Evolutionary conservation across 768 basidiomycete species (phyloP), one percentile per base, ranked within the genome.

Genomic region (Leucosporidium creatinivorum): DNA sequence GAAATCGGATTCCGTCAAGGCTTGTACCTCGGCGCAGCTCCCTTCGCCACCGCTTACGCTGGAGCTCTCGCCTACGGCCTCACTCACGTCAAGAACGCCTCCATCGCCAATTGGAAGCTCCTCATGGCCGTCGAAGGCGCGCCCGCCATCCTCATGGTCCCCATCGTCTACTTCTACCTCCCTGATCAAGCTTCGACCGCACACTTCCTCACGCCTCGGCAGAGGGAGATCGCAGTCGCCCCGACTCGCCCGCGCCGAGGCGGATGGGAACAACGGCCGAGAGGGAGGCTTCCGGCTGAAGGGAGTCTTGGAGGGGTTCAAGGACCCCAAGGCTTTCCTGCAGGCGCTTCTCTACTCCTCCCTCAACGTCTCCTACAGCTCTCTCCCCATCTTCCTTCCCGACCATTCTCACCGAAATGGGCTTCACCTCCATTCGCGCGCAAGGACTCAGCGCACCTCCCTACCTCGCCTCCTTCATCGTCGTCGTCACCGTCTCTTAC

Each of bases 391-490:
- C 30, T 67, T 67, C 61, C 50, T 67, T n/a, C 12, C 66, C 61
- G 0, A 66, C 65, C 17, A 58, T 66, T 36, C 30, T 51, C 18
- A 28, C 33, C 19, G 66, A 67, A 23, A 67, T 67, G 66, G 66
- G 66, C 15, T 67, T 58, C 66, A 51, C 61, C 49, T 62, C 61
- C 10, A 31, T 67, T 51, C 58, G 51, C n/a, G 61, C 66, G 0
- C 66, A 67, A 49, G 66, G 66, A 2, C 61, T 67, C 17, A 58
- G 60, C 12, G 66, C 66, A 1, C 66, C 66, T 21, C 66, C 66
- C 1, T 62, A 67, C 39, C 61, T 67, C 36, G 66, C 61, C 28
- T 19, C 56, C 28, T 62, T 67, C 61, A 18, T 62, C 51, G 61
- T 67, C 28, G 23, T 59, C 50, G 7, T 62, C 57, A 13, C 25